Percentiles rank a stretch among this genome's conserved stretches.
These are phyloP conservation scores for Pichia inconspicua DNA, from an alignment of 1,139 yeast genomes.

Conservation along the genomic window DNA sequence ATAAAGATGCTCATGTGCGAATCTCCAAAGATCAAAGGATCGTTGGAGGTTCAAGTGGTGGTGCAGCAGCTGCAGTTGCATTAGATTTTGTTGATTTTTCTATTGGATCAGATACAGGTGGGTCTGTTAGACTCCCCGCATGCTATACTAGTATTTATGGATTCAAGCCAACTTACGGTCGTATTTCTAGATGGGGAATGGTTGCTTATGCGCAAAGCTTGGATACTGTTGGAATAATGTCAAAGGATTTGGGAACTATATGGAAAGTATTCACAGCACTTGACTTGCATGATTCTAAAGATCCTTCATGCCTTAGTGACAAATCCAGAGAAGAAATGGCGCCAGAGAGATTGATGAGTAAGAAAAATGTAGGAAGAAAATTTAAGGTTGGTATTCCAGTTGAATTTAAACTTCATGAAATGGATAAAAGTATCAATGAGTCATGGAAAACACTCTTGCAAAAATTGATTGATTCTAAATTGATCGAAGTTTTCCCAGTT, in stretches of 20 bases:
- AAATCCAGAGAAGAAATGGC: slow-evolving; percentile 28
- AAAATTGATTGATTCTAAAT: slow-evolving; percentile 33
- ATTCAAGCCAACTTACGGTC: slow-evolving; percentile 88
- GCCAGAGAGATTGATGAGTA: slow-evolving; percentile 12
- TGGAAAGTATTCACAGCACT: slow-evolving; percentile 46
- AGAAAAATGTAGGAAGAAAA: slow-evolving; percentile 11
- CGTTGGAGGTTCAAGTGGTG: slow-evolving; percentile 94
- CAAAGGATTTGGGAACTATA: slow-evolving; percentile 40
- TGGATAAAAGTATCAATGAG: slow-evolving; percentile 39
- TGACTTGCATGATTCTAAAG: slow-evolving; percentile 58
- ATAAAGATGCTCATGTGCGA: not conserved
- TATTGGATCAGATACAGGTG: slow-evolving; percentile 96
- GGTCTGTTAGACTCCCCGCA: slow-evolving; percentile 88
- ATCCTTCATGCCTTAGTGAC: slow-evolving; percentile 64
- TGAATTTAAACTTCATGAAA: slow-evolving; percentile 54
- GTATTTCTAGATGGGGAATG: slow-evolving; percentile 87
- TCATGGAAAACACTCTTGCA: slow-evolving; percentile 42
- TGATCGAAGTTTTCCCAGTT: slow-evolving; percentile 54
- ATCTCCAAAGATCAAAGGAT: slow-evolving; percentile 30
- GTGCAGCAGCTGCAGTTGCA: slow-evolving; percentile 89
- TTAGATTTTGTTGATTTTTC: slow-evolving; percentile 60
- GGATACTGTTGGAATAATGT: slow-evolving; percentile 85
- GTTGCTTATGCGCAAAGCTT: slow-evolving; percentile 88
- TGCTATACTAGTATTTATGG: slow-evolving; percentile 79
- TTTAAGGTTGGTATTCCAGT: slow-evolving; percentile 62